phyloP scores from a whole-genome alignment of 352 stramenopile species.

The Globisporangium nodosum region DNA sequence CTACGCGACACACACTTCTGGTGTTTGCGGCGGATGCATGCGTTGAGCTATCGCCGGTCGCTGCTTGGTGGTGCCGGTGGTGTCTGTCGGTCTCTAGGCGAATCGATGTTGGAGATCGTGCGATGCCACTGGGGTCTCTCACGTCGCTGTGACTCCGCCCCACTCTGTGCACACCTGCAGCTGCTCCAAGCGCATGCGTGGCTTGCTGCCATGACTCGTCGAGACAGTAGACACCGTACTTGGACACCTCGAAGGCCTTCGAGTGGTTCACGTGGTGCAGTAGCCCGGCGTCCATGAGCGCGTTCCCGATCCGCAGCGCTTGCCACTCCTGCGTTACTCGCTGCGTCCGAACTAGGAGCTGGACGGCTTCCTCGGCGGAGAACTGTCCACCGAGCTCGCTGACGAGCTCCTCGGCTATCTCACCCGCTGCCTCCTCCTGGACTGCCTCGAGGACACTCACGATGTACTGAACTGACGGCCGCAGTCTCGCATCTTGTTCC shows the following conservation, averaged over 20 bases:
- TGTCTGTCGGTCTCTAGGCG: neutral
- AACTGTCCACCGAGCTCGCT: constrained; percentile 30
- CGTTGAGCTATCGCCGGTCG: neutral
- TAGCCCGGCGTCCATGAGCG: constrained; percentile 56
- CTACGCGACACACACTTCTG: neutral
- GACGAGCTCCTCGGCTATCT: constrained; percentile 36
- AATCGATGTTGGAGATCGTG: too few species aligned
- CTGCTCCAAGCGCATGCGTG: too few species aligned
- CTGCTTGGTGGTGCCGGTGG: neutral
- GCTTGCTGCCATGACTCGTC: neutral
- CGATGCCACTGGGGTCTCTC: too few species aligned
- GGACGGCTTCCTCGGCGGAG: constrained; percentile 19
- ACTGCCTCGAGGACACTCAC: constrained; percentile 43
- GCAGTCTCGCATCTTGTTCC: constrained; percentile 37
- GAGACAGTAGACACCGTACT: constrained; percentile 1
- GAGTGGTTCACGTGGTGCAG: constrained; percentile 47
- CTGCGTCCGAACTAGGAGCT: constrained; percentile 30
- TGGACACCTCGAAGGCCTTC: constrained; percentile 21
- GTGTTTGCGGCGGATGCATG: too few species aligned
- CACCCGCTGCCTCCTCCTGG: constrained; percentile 50
- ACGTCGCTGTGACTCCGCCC: too few species aligned
- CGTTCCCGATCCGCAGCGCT: constrained; percentile 38
- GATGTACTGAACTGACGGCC: constrained; percentile 42
- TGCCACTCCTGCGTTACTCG: constrained; percentile 11
- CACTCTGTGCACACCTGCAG: too few species aligned